Percentiles rank a stretch among this genome's conserved stretches.
These are phyloP conservation scores for Fraxinus sp. DNA, from an alignment of 305 asterid genomes.

Conservation along the genomic window DNA sequence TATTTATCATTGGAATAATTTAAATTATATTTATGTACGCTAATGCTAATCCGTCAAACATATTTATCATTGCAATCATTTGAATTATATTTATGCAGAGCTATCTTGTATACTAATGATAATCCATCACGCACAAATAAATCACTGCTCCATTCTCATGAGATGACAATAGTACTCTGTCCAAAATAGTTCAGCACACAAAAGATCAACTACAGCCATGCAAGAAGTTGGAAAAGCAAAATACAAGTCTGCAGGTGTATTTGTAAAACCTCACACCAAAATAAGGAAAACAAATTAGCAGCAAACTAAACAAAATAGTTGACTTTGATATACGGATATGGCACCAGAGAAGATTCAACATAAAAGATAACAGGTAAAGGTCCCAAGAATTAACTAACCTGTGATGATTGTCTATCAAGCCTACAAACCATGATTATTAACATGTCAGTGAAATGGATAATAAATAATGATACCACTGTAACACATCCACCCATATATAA, in stretches of 20 bases:
- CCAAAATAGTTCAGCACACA: neutral
- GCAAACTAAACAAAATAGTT: neutral
- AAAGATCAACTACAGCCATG: neutral
- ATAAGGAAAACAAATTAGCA: neutral
- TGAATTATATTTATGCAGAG: neutral
- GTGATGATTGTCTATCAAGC: constrained; percentile 58
- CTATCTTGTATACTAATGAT: neutral
- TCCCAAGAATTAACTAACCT: constrained; percentile 51
- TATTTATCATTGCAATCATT: neutral
- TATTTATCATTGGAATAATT: neutral
- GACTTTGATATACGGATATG: neutral
- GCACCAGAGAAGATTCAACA: neutral
- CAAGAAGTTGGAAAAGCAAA: neutral
- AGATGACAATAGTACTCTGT: neutral
- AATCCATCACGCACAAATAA: neutral
- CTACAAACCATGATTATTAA: constrained; percentile 43
- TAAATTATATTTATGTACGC: neutral
- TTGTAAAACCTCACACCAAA: neutral
- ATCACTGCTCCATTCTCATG: neutral
- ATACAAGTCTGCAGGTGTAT: neutral
- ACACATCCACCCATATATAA: constrained; percentile 17
- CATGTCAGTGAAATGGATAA: constrained; percentile 19
- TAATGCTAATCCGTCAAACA: neutral
- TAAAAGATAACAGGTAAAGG: constrained; percentile 12
- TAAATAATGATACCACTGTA: constrained; percentile 3